A percentile compares a stretch with the other conserved stretches of the same genome.
phyloP scores from a whole-genome alignment of 192 early-diverging fungal genomes.

The Geranomyces variabilis region DNA sequence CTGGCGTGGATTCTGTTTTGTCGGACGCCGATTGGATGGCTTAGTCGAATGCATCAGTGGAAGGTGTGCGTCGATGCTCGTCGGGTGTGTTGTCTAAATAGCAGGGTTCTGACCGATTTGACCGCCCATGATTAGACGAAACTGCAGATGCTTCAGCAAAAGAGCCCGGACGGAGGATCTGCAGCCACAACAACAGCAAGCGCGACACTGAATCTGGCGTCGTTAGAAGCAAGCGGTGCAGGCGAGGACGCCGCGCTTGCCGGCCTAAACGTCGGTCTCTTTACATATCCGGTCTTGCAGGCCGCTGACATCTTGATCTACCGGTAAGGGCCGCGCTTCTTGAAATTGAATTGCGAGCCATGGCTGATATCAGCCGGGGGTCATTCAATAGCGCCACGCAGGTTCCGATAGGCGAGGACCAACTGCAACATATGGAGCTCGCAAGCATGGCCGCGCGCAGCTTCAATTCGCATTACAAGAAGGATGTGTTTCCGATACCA shows the following conservation, averaged over 20 bases:
- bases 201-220: conserved; percentile 30
- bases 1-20: conserved; percentile 86
- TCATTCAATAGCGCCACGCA: conserved; percentile 60
- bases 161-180: neutral
- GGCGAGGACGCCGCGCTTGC: conserved; percentile 47
- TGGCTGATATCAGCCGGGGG: neutral
- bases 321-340: conserved; percentile 45
- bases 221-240: neutral
- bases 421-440: conserved; percentile 88
- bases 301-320: conserved; percentile 92
- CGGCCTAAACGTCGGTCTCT: conserved; percentile 72
- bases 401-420: conserved; percentile 93
- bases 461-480: conserved; percentile 76
- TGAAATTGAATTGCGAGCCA: neutral
- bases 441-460: conserved; percentile 74
- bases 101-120: too few species aligned
- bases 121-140: conserved; percentile 36
- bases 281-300: conserved; percentile 90
- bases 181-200: conserved; percentile 25
- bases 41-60: conserved; percentile 97
- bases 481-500: conserved; percentile 69
- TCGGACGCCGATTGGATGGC: conserved; percentile 84
- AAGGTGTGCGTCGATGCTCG: conserved; percentile 52
- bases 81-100: too few species aligned
- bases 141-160: conserved; percentile 38